Percentiles rank a stretch among this genome's conserved stretches.
Evolutionary conservation across 805 yeast species (phyloP).

Genomic region (Zygosaccharomyces bailii): DNA sequence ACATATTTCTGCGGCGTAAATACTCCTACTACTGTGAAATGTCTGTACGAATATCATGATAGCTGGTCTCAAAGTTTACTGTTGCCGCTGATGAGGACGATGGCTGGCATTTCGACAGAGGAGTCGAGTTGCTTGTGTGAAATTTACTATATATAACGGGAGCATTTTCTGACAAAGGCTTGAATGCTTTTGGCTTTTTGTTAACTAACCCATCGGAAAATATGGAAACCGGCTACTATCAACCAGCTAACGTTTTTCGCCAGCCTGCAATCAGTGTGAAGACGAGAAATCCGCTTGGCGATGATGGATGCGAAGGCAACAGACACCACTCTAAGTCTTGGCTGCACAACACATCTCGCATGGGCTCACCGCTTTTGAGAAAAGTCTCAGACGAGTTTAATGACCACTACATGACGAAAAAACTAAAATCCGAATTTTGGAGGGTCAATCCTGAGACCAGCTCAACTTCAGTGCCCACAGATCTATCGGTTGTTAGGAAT

Average conservation of each 20-base stretch:
- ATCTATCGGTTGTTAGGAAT: slow-evolving; percentile 16
- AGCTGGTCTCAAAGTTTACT: not conserved
- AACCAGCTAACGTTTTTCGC: slow-evolving; percentile 29
- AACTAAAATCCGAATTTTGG: slow-evolving; percentile 30
- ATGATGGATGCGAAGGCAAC: not conserved
- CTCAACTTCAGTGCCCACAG: slow-evolving; percentile 12
- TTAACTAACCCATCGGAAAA: slow-evolving; percentile 2
- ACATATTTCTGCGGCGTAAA: too few relatives aligned
- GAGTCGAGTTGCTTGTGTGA: not conserved
- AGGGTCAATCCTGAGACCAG: slow-evolving; percentile 10
- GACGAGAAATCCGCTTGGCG: slow-evolving; percentile 11
- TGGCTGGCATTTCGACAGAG: not conserved
- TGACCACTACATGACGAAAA: slow-evolving; percentile 28
- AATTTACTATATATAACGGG: not conserved
- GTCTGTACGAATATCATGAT: not conserved
- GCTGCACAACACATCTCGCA: slow-evolving; percentile 21
- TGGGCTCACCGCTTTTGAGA: slow-evolving; percentile 26
- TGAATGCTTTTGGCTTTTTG: not conserved
- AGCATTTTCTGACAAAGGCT: not conserved
- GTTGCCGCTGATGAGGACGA: not conserved
- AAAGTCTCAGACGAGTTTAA: slow-evolving; percentile 31
- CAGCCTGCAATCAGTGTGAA: slow-evolving; percentile 27
- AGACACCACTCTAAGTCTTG: slow-evolving; percentile 19
- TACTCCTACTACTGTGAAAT: too few relatives aligned
- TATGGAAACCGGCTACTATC: slow-evolving; percentile 20